Percentiles rank a stretch among this genome's conserved stretches.
Evolutionary conservation across 2,329 filamentous ascomycete species (phyloP).

Genomic region (Colletotrichum shisoi): DNA sequence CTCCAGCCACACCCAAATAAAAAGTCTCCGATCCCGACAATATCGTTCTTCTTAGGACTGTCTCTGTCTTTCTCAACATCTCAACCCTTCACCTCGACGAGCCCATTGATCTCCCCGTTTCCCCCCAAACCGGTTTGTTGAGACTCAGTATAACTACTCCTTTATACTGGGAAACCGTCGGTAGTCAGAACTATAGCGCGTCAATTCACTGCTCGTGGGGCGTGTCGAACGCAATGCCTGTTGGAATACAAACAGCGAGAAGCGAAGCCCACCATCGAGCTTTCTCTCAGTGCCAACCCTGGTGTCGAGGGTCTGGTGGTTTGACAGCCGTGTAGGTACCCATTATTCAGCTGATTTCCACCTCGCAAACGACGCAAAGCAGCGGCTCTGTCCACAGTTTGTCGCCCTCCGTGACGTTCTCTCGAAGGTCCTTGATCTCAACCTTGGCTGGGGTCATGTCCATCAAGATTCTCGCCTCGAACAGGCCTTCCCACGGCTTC

Average conservation of each 20-base stretch:
- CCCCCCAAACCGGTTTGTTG: slow-evolving; percentile 5
- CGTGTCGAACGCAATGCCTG: slow-evolving; percentile 19
- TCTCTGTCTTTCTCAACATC: neutral
- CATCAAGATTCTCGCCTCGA: slow-evolving; percentile 60
- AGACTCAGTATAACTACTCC: slow-evolving; percentile 8
- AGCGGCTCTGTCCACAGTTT: slow-evolving; percentile 63
- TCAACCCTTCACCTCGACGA: neutral
- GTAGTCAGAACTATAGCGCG: slow-evolving; percentile 11
- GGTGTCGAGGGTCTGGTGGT: neutral
- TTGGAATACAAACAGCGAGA: slow-evolving; percentile 35
- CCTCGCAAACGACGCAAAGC: slow-evolving; percentile 60
- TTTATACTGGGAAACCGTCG: slow-evolving; percentile 26
- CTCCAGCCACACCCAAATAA: slow-evolving; percentile 24
- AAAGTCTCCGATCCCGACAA: neutral
- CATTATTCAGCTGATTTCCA: slow-evolving; percentile 54
- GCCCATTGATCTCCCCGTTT: neutral
- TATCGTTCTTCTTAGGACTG: slow-evolving; percentile 4
- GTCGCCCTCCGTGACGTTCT: slow-evolving; percentile 57
- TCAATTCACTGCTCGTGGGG: slow-evolving; percentile 2
- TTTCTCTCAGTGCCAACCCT: neutral
- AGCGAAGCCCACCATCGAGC: slow-evolving; percentile 24
- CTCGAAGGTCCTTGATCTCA: slow-evolving; percentile 61
- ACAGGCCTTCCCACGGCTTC: slow-evolving; percentile 61
- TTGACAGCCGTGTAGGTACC: slow-evolving; percentile 3
- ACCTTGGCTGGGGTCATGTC: slow-evolving; percentile 57